Evolutionary conservation across 768 basidiomycete species (phyloP), one percentile per base, ranked within the genome.

Genomic region (Boletus bicolor): DNA sequence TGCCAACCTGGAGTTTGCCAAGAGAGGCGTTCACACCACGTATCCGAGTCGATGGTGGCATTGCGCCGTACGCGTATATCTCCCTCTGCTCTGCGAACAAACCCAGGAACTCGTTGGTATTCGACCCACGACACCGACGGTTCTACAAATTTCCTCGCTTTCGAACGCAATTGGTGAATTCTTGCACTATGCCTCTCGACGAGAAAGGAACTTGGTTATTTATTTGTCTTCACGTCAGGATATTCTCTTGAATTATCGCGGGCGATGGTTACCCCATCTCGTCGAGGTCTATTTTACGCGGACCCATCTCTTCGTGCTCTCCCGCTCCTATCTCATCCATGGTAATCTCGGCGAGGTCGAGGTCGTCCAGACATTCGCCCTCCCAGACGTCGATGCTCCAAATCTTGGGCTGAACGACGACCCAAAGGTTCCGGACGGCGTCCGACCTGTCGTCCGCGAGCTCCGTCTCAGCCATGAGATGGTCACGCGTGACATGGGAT

Each of bases 71-170:
- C 21, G 62, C 21, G 5, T 61, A 58, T 7, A 36, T 67, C 42
- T 56, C 59, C 15, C 54, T 67, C 39, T 49, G 49, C 44, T 9
- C 54, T 2, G n/a, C 52, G 5, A 55, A 41, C 24, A 54, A 56
- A 21, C 64, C 61, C 24, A 52, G 44, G 12, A 51, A 60, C 10
- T 53, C 61, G 0, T 26, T 67, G 38, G 24, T 66, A 7, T 64
- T 64, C 38, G 58, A 64, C 52, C 39, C 55, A 4, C 39, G 24
- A 14, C 32, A 7, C 28, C 55, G 61, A 37, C 65, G 30, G 21
- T 64, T 64, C 50, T 61, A 58, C 54, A 67, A 64, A 43, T 65
- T 62, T 21, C 64, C 64, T 12, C 49, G 39, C 9, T 67, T 64
- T 19, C 53, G 58, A 41, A 58, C 56, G 7, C 62, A 45, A 28